These are phyloP conservation scores for Cryphonectria carpinicola DNA, from an alignment of 2,329 filamentous ascomycete species.

Conservation along the genomic window DNA sequence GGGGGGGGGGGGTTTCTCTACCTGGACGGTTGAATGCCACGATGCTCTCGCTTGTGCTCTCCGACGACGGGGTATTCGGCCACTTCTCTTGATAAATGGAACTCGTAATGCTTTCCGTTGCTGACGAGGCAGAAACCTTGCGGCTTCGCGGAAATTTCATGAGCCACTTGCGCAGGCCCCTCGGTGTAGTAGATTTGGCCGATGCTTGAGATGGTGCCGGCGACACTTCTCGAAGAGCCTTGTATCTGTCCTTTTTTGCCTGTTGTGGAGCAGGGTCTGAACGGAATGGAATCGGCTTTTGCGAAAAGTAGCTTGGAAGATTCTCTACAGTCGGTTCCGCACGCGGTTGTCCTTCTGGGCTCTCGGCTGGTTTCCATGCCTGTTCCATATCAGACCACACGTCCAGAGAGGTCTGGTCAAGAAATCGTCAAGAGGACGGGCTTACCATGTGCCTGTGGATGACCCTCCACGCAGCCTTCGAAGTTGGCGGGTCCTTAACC, in stretches of 20 bases:
- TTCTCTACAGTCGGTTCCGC: neutral
- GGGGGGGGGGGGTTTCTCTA: neutral
- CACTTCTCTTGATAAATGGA: neutral
- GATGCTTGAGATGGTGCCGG: neutral
- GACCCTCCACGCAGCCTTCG: slow-evolving; percentile 11
- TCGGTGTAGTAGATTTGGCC: neutral
- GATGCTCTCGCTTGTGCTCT: neutral
- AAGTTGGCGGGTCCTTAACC: neutral
- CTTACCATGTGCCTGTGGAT: slow-evolving; percentile 18
- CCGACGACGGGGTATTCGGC: neutral
- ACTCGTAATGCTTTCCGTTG: slow-evolving; percentile 1
- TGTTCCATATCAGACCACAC: slow-evolving; percentile 9
- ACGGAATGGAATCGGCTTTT: neutral
- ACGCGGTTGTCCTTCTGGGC: neutral
- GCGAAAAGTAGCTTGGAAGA: slow-evolving; percentile 19
- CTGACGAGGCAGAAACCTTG: neutral
- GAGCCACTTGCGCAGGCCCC: slow-evolving; percentile 20
- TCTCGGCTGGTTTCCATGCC: neutral
- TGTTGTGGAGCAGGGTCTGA: neutral
- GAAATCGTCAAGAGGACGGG: neutral
- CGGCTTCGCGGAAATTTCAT: slow-evolving; percentile 7
- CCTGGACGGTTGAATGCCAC: slow-evolving; percentile 13
- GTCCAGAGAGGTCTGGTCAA: neutral
- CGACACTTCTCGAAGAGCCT: no score
- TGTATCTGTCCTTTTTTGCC: slow-evolving; percentile 2